phyloP scores from a whole-genome alignment of 768 basidiomycete genomes.

The Termitomyces sp. region DNA sequence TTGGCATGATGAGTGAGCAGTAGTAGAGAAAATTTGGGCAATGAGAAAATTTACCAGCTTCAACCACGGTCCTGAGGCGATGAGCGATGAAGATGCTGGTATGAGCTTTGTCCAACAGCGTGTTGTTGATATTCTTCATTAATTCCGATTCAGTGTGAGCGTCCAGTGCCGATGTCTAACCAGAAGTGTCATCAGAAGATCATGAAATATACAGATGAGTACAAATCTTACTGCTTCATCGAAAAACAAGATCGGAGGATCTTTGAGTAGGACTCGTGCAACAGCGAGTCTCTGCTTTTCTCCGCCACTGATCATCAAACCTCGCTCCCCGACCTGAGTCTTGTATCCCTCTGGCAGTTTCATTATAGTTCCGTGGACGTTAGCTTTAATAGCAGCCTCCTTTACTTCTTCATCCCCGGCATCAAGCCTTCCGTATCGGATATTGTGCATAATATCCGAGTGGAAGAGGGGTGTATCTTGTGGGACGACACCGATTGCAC shows the following conservation, averaged over 20 bases:
- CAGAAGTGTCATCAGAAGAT: not conserved
- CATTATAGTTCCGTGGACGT: constrained; percentile 77
- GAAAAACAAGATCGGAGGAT: constrained; percentile 95
- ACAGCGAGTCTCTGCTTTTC: constrained; percentile 98
- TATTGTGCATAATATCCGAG: constrained; percentile 91
- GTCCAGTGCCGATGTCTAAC: constrained; percentile 91
- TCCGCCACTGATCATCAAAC: constrained; percentile 97
- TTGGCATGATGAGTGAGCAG: constrained; percentile 16
- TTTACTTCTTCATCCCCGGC: constrained; percentile 89
- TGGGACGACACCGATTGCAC: constrained; percentile 87
- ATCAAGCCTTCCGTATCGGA: constrained; percentile 85
- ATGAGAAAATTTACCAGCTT: constrained; percentile 56
- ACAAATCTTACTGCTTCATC: constrained; percentile 85
- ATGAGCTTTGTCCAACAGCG: constrained; percentile 68
- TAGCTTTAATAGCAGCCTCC: constrained; percentile 80
- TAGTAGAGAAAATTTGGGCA: not conserved
- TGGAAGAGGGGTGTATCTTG: constrained; percentile 99
- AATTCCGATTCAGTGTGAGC: constrained; percentile 92
- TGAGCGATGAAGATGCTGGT: constrained; percentile 99
- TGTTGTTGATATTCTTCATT: constrained; percentile 88
- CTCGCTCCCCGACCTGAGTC: constrained; percentile 93
- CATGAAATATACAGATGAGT: not conserved
- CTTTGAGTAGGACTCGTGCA: constrained; percentile 87
- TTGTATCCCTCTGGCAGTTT: constrained; percentile 80
- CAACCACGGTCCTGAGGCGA: constrained; percentile 81